Conservation (phyloP, 2,329 filamentous ascomycete species). For the Fusarium chuoi region DNA sequence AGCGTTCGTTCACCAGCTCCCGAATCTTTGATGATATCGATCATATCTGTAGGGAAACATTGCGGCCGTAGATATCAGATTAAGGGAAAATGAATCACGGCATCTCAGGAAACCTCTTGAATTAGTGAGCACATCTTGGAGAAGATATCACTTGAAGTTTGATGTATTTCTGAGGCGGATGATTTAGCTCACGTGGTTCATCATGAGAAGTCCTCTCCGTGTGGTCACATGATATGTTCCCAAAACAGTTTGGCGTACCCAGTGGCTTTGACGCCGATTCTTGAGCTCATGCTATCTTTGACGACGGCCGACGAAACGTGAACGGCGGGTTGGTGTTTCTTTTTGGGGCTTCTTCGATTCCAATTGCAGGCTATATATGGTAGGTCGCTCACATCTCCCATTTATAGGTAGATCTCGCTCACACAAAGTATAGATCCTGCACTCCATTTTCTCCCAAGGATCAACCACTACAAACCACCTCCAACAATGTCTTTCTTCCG, state of each 20-base stretch:
- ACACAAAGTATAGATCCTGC: constrained; percentile 19
- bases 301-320: constrained; percentile 24
- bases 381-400: background rate
- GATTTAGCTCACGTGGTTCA: background rate
- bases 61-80: background rate
- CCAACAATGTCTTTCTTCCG: constrained; percentile 81
- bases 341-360: background rate
- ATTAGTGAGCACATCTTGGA: background rate
- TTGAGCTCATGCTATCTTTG: constrained; percentile 24
- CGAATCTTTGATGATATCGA: background rate
- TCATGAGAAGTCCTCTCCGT: background rate
- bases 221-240: constrained; percentile 9
- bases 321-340: constrained; percentile 28
- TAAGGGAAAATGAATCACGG: background rate
- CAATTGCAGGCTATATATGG: constrained; percentile 5
- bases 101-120: background rate
- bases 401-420: background rate
- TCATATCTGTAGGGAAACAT: background rate
- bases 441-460: constrained; percentile 8
- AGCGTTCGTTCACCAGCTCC: background rate
- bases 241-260: constrained; percentile 19
- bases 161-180: background rate
- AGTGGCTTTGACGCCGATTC: constrained; percentile 31
- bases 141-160: background rate
- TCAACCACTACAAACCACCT: background rate